Evolutionary conservation across 148 eudicot species (phyloP).

Genomic region (Limonium bicolor): DNA sequence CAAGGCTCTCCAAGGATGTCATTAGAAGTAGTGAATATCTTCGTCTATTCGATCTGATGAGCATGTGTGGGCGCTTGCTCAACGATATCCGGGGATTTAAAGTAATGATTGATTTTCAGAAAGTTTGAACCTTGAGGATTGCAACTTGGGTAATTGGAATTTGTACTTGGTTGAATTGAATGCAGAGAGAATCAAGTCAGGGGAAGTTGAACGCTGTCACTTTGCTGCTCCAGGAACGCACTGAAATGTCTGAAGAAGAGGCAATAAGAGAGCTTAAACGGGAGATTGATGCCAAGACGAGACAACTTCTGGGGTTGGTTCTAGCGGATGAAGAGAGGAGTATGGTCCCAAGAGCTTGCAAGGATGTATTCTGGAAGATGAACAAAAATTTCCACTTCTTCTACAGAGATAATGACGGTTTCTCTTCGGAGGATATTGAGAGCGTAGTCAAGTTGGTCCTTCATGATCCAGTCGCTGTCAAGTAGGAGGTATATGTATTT

Average conservation of each 20-base stretch:
- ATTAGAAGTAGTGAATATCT: constrained; percentile 32
- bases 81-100: constrained; percentile 58
- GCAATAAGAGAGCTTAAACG: constrained; percentile 23
- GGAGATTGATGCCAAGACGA: constrained; percentile 22
- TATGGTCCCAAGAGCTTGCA: constrained; percentile 65
- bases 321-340: constrained; percentile 25
- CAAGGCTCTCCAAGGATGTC: constrained; percentile 40
- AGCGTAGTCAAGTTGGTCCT: constrained; percentile 32
- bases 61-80: constrained; percentile 76
- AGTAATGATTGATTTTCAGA: no score
- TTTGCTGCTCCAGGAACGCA: constrained; percentile 22
- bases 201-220: constrained; percentile 69
- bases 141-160: no score
- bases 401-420: constrained; percentile 65
- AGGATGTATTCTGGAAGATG: constrained; percentile 69
- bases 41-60: constrained; percentile 44
- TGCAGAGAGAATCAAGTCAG: constrained; percentile 61
- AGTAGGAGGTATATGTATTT: no score
- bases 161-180: no score
- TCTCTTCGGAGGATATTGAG: constrained; percentile 38
- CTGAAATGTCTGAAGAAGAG: constrained; percentile 30
- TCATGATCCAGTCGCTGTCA: constrained; percentile 46
- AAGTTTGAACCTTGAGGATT: no score
- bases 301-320: constrained; percentile 53
- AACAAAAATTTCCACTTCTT: constrained; percentile 43